These are phyloP conservation scores for Sphaerosporella brunnea DNA, from an alignment of 495 filamentous ascomycete species.

Conservation along the genomic window DNA sequence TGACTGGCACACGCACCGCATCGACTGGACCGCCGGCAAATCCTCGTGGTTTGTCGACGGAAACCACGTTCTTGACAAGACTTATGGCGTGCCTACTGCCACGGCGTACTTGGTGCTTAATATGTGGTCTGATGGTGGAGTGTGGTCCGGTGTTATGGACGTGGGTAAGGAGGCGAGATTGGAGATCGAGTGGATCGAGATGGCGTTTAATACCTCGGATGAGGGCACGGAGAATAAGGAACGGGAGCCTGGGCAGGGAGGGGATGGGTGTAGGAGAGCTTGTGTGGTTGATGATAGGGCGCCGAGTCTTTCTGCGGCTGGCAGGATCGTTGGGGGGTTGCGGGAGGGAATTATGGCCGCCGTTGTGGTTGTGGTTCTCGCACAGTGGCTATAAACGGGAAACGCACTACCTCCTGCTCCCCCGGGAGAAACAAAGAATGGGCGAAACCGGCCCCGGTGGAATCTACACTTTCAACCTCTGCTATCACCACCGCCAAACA, in stretches of 20 bases:
- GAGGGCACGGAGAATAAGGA: constrained; percentile 3
- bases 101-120: constrained; percentile 48
- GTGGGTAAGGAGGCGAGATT: constrained; percentile 40
- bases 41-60: constrained; percentile 56
- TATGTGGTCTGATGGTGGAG: constrained; percentile 58
- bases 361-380: too few species aligned
- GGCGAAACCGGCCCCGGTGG: too few species aligned
- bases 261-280: constrained; percentile 6
- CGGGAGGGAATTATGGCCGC: too few species aligned
- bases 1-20: constrained; percentile 49
- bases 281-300: constrained; percentile 15
- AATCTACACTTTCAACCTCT: too few species aligned
- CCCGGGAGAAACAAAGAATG: too few species aligned
- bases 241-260: not conserved
- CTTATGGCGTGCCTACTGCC: constrained; percentile 43
- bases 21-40: constrained; percentile 47
- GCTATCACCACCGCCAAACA: too few species aligned
- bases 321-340: too few species aligned
- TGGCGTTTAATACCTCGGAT: constrained; percentile 45
- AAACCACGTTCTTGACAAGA: constrained; percentile 37
- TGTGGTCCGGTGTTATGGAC: constrained; percentile 57
- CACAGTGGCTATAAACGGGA: too few species aligned
- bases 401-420: too few species aligned
- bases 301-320: too few species aligned
- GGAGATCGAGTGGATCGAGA: constrained; percentile 57